Percentiles rank a stretch among this genome's conserved stretches.
Conservation (phyloP, 495 filamentous ascomycete genomes). For the Parathielavia hyrcaniae region DNA sequence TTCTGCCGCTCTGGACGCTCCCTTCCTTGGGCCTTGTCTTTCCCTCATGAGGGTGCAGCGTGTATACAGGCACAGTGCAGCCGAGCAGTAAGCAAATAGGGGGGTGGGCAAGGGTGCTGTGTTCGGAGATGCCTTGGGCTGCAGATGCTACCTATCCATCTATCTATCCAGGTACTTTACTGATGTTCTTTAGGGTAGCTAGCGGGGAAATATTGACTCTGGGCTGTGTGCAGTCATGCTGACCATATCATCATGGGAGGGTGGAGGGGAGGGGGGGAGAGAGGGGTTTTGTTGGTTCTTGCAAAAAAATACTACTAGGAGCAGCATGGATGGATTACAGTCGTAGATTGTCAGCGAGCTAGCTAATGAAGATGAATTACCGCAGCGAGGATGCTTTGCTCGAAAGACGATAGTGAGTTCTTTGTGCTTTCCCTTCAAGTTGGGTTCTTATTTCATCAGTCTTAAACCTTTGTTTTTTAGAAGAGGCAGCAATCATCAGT, state of each 20-base stretch:
- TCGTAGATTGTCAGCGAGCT: constrained; percentile 4
- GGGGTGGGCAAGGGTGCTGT: not conserved
- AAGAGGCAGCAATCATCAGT: no score
- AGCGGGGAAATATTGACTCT: not conserved
- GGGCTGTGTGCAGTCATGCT: not conserved
- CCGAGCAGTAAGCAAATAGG: not conserved
- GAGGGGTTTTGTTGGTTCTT: not conserved
- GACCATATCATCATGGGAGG: no score
- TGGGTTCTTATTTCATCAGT: no score
- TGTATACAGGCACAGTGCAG: not conserved
- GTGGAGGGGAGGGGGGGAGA: not conserved
- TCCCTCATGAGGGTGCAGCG: not conserved
- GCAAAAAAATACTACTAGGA: no score
- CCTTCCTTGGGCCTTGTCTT: not conserved
- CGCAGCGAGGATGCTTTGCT: not conserved
- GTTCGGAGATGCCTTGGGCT: not conserved
- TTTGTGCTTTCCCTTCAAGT: not conserved
- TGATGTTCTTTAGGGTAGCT: not conserved
- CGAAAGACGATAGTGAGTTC: not conserved
- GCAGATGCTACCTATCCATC: not conserved
- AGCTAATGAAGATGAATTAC: not conserved
- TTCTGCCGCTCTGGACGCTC: not conserved
- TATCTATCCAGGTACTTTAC: not conserved
- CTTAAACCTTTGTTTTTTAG: no score
- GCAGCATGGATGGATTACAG: not conserved